Conservation (phyloP, 768 basidiomycete genomes). For the Lactarius sanguifluus region DNA sequence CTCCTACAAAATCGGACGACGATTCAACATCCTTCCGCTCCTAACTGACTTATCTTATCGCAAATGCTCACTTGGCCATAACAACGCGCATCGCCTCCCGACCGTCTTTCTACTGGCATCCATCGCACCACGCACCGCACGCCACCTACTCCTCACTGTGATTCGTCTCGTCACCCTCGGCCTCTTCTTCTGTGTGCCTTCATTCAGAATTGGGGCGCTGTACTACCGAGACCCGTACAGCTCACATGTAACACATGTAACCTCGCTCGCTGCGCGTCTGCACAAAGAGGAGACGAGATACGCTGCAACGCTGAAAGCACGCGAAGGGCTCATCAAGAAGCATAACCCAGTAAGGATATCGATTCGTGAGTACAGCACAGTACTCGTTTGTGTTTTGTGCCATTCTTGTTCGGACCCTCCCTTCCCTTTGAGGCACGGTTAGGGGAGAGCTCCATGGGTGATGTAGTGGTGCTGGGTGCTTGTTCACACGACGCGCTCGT, state of each 20-base stretch:
- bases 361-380: conserved; percentile 10
- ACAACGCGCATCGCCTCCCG: no score
- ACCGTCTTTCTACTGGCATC: no score
- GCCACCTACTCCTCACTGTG: no score
- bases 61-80: no score
- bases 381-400: background rate
- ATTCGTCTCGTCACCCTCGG: no score
- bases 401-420: background rate
- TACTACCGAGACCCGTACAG: conserved; percentile 7
- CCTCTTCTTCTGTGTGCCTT: conserved; percentile 12
- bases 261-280: background rate
- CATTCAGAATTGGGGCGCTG: background rate
- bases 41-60: no score
- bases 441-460: no score
- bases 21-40: no score
- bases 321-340: conserved; percentile 10
- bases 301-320: background rate
- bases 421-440: background rate
- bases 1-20: no score
- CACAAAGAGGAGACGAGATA: conserved; percentile 13
- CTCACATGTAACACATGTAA: background rate
- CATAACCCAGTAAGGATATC: conserved; percentile 9
- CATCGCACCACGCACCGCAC: no score
- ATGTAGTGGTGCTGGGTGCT: background rate
- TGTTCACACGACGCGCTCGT: background rate